Evolutionary conservation across 257 asterid genomes (phyloP), one percentile per base, ranked within the genome.

Genomic region (Salvia splendens): DNA sequence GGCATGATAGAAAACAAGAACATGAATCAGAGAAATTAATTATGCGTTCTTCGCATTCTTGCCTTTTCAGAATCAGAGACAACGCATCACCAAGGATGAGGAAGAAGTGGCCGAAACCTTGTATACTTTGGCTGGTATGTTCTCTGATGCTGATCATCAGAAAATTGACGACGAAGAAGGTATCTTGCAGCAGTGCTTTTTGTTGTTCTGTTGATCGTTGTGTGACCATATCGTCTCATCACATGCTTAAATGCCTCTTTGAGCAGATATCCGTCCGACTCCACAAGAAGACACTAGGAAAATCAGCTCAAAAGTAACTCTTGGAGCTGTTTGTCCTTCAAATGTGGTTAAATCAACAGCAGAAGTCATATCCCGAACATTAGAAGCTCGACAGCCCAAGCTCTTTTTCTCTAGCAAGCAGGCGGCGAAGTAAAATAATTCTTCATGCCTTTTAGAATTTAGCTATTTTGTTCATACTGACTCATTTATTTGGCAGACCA

Each of bases 61-160:
- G 47, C 64, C 10, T 70, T 55, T 75, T 69, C 90, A 81, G 86
- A 73, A 69, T 69, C 72, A 58, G 70, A 78, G 80, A 49, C 66
- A n/a, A n/a, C n/a, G n/a, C n/a, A n/a, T n/a, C n/a, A n/a, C n/a
- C 48, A 82, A 87, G 79, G 98, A 89, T 66, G 96, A 92, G 81
- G 84, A 81, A 82, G 98, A 92, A 84, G 98, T 92, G 68, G 98
- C 89, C 10, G 89, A 89, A 78, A 82, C 98, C 64, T 83, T 92
- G 40, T 80, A 45, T 75, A 85, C 95, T 52, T 77, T 89, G 71
- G 90, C 98, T 0, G 81, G 72, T 70, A 66, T 84, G 76, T 77
- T 85, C 69, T 62, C 82, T 6, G 85, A 67, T 43, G n/a, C 80
- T 40, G 64, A 64, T 57, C 71, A 59, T 65, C 60, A 65, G 5